phyloP scores from a whole-genome alignment of 257 asterid genomes.

The Echites panduratus region DNA sequence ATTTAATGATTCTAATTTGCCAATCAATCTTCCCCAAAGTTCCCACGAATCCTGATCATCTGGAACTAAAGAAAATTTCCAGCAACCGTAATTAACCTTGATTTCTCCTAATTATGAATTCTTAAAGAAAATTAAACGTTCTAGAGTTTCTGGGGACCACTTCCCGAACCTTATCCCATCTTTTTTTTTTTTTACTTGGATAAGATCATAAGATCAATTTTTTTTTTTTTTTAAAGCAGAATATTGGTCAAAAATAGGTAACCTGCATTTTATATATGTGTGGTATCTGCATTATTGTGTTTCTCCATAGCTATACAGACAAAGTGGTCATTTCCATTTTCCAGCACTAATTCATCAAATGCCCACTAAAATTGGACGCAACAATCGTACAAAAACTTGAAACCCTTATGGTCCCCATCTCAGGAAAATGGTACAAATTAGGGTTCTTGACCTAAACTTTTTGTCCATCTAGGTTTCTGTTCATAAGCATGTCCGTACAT shows the following conservation, averaged over 20 bases:
- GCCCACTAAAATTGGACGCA: background rate
- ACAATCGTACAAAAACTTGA: background rate
- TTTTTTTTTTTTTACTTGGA: no score
- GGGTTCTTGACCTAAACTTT: constrained; percentile 18
- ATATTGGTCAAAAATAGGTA: background rate
- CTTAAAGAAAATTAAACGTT: no score
- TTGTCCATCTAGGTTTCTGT: constrained; percentile 6
- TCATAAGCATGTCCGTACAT: background rate
- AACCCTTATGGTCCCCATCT: background rate
- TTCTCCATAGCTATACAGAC: background rate
- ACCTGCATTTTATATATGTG: background rate
- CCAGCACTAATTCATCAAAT: constrained; percentile 2
- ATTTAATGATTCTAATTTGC: no score
- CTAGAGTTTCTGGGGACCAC: no score
- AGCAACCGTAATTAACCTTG: no score
- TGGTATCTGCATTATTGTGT: background rate
- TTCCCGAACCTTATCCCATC: no score
- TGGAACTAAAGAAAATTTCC: no score
- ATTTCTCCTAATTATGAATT: no score
- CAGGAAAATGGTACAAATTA: background rate
- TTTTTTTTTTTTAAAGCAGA: background rate
- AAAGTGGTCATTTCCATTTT: background rate
- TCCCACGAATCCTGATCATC: background rate
- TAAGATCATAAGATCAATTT: no score
- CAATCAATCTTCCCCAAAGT: background rate